phyloP scores from a whole-genome alignment of 208 protist species.

The Acanthamoeba divionensis region DNA sequence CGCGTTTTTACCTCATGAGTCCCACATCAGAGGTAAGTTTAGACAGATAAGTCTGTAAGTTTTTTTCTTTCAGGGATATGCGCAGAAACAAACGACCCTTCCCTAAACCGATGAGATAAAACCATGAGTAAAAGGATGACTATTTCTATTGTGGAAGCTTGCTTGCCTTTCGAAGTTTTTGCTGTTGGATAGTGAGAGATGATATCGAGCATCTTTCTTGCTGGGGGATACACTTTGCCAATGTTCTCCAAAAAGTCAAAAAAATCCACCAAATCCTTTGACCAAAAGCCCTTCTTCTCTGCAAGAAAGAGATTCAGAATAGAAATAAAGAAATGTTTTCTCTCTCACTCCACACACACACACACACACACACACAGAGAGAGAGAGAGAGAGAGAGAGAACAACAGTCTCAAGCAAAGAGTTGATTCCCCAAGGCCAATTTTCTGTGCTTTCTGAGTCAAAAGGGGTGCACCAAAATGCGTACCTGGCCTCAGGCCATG shows the following conservation, averaged over 20 bases:
- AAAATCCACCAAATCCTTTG: neutral
- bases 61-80: conserved; percentile 28
- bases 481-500: conserved; percentile 17
- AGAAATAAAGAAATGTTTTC: too few relatives aligned
- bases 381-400: too few relatives aligned
- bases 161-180: neutral
- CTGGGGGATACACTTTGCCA: neutral
- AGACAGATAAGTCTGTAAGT: neutral
- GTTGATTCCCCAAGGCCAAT: too few relatives aligned
- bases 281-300: conserved; percentile 29
- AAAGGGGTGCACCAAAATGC: neutral
- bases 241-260: neutral
- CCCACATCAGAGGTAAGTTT: neutral
- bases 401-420: too few relatives aligned
- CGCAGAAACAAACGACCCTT: conserved; percentile 15
- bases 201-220: neutral
- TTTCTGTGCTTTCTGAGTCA: too few relatives aligned
- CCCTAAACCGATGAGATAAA: neutral
- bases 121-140: neutral
- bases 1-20: neutral
- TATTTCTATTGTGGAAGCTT: neutral
- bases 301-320: too few relatives aligned
- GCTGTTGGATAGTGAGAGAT: neutral
- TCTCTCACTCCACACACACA: too few relatives aligned
- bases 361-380: too few relatives aligned